Conservation (phyloP, 495 filamentous ascomycete species). For the Chaetomium tenue region DNA sequence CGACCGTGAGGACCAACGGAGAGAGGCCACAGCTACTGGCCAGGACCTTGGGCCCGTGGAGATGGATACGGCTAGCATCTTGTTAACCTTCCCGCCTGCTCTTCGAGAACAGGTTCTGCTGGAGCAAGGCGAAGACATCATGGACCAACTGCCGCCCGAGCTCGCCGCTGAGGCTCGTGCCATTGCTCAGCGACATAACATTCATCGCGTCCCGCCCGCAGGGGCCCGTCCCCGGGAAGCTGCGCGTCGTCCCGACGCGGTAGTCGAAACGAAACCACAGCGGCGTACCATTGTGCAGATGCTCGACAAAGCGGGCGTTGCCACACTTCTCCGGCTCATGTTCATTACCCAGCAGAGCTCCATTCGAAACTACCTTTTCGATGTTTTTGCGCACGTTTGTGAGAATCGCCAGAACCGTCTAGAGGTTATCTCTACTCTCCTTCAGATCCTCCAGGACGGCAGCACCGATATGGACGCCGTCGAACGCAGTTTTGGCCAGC, state of each 20-base stretch:
- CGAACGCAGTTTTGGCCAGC: constrained; percentile 88
- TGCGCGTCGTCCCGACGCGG: constrained; percentile 32
- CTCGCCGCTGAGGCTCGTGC: constrained; percentile 83
- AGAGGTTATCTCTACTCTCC: constrained; percentile 88
- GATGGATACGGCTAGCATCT: constrained; percentile 89
- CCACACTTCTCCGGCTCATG: constrained; percentile 92
- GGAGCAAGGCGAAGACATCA: constrained; percentile 85
- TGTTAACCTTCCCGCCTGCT: constrained; percentile 82
- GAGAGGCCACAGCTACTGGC: constrained; percentile 52
- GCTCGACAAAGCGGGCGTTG: constrained; percentile 93
- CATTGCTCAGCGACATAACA: constrained; percentile 36
- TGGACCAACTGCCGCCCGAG: constrained; percentile 80
- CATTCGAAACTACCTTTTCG: constrained; percentile 70
- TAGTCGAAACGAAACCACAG: constrained; percentile 58
- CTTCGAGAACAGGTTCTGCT: constrained; percentile 83
- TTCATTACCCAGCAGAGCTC: constrained; percentile 88
- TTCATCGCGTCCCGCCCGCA: constrained; percentile 25
- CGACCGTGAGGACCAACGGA: constrained; percentile 71
- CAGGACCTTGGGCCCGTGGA: constrained; percentile 64
- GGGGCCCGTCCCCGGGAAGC: constrained; percentile 32
- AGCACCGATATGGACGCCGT: constrained; percentile 89
- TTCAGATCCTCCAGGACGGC: constrained; percentile 95
- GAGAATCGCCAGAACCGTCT: constrained; percentile 91
- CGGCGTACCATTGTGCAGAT: constrained; percentile 86
- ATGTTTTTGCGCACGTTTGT: constrained; percentile 82